phyloP scores from a whole-genome alignment of 306 rosid genomes.

The Vicia villosa region DNA sequence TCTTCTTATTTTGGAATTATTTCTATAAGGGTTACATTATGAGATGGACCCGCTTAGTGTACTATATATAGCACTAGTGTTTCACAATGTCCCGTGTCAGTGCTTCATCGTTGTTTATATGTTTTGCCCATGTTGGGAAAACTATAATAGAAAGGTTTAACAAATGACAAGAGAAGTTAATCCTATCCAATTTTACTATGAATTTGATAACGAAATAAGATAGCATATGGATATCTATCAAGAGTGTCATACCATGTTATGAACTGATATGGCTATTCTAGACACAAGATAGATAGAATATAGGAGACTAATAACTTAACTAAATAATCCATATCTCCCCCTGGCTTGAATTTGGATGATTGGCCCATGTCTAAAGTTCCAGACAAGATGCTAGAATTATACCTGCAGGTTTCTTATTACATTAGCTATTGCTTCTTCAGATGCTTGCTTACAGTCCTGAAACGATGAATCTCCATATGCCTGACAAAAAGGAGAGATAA shows the following conservation, averaged over 20 bases:
- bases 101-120: not conserved
- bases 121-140: constrained; percentile 22
- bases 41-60: not conserved
- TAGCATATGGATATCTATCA: constrained; percentile 21
- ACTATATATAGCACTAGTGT: not conserved
- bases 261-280: constrained; percentile 23
- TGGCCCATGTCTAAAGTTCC: not conserved
- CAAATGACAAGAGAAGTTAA: not conserved
- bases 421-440: constrained; percentile 81
- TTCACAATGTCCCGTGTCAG: not conserved
- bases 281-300: constrained; percentile 1
- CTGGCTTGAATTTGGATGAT: constrained; percentile 21
- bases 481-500: constrained; percentile 43
- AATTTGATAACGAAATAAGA: constrained; percentile 16
- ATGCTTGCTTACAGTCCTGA: constrained; percentile 85
- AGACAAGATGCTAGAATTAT: constrained; percentile 31
- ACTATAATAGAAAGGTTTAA: not conserved
- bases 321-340: constrained; percentile 25
- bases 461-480: constrained; percentile 93
- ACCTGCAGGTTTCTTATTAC: constrained; percentile 82
- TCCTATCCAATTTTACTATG: constrained; percentile 21
- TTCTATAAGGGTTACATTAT: not conserved
- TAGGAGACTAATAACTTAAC: constrained; percentile 23
- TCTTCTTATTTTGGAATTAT: constrained; percentile 2
- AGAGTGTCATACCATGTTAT: constrained; percentile 13